Percentiles rank a stretch among this genome's conserved stretches.
Conservation (phyloP, 163 green algal species). For the Scenedesmus sp. region DNA sequence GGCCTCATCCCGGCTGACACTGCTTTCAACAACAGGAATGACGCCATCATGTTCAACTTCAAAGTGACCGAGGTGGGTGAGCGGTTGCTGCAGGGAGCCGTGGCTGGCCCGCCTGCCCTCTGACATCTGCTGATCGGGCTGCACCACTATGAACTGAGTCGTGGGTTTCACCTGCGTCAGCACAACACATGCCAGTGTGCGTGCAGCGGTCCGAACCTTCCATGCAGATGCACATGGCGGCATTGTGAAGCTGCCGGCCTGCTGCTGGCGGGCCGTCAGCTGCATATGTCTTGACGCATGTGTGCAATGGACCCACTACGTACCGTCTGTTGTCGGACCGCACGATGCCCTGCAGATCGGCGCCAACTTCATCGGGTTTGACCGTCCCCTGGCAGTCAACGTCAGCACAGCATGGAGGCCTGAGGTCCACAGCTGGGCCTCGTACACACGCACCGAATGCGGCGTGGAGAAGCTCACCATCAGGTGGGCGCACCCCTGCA, state of each 20-base stretch:
- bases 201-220: neutral
- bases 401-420: conserved; percentile 32
- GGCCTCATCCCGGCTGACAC: conserved; percentile 1
- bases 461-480: conserved; percentile 50
- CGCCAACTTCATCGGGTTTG: conserved; percentile 47
- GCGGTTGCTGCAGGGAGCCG: neutral
- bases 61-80: conserved; percentile 38
- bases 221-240: neutral
- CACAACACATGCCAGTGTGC: neutral
- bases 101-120: neutral
- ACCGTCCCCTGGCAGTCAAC: conserved; percentile 45
- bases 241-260: neutral
- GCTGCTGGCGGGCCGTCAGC: neutral
- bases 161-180: neutral
- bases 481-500: neutral
- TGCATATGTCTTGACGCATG: neutral
- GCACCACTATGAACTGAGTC: too few species aligned
- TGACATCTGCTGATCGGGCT: neutral
- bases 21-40: neutral
- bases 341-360: conserved; percentile 35
- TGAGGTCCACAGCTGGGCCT: conserved; percentile 24
- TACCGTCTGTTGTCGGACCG: neutral
- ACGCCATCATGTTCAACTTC: conserved; percentile 38
- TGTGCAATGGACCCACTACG: too few species aligned
- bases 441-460: conserved; percentile 47